phyloP scores from a whole-genome alignment of 2,329 filamentous ascomycete species.

The Stagonosporopsis rhizophila region DNA sequence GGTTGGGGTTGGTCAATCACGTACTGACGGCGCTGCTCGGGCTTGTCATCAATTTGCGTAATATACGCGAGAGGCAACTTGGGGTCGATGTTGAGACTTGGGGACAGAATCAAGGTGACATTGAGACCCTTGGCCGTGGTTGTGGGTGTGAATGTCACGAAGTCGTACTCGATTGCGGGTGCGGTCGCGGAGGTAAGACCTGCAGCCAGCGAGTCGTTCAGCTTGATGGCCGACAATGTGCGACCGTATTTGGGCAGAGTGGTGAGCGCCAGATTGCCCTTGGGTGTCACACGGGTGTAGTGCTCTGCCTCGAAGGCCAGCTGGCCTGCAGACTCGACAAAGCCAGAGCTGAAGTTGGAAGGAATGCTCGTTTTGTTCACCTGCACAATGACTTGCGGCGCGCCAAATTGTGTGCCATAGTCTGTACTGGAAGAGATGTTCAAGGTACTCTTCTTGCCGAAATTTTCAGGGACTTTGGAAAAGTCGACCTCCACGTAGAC shows the following conservation, averaged over 20 bases:
- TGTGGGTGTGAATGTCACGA: slow-evolving; percentile 46
- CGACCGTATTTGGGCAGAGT: slow-evolving; percentile 47
- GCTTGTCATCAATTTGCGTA: slow-evolving; percentile 55
- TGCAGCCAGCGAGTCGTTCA: slow-evolving; percentile 37
- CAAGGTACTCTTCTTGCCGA: slow-evolving; percentile 39
- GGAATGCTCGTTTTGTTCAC: slow-evolving; percentile 47
- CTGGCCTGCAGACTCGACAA: slow-evolving; percentile 46
- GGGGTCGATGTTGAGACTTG: slow-evolving; percentile 60
- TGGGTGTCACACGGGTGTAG: slow-evolving; percentile 42
- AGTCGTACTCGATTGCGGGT: slow-evolving; percentile 47
- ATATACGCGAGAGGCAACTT: slow-evolving; percentile 59
- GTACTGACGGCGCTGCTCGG: slow-evolving; percentile 51
- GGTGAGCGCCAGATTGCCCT: slow-evolving; percentile 37
- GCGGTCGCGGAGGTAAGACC: slow-evolving; percentile 37
- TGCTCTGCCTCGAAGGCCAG: slow-evolving; percentile 49
- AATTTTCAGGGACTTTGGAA: slow-evolving; percentile 34
- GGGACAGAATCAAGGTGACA: slow-evolving; percentile 52
- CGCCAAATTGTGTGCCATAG: slow-evolving; percentile 49
- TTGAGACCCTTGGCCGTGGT: slow-evolving; percentile 43
- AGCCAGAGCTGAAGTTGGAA: slow-evolving; percentile 41
- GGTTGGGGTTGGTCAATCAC: slow-evolving; percentile 52
- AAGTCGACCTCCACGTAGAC: slow-evolving; percentile 50
- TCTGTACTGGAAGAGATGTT: slow-evolving; percentile 44
- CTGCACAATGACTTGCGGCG: slow-evolving; percentile 41
- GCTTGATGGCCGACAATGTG: slow-evolving; percentile 46